A percentile compares a stretch with the other conserved stretches of the same genome.
phyloP scores from a whole-genome alignment of 139 green algal genomes.

The Chlorella ohadii region DNA sequence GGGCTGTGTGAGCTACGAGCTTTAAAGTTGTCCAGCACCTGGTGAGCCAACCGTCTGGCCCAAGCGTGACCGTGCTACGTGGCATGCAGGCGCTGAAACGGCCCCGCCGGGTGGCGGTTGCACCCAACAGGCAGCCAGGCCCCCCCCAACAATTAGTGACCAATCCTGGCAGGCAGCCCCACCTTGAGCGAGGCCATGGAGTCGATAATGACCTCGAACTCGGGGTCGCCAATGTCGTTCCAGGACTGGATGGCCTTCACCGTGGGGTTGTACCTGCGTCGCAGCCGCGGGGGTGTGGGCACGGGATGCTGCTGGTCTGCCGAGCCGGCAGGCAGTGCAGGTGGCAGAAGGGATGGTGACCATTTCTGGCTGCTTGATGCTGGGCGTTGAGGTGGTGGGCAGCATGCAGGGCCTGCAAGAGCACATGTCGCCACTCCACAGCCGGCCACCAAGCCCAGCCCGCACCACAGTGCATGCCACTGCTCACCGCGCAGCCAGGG shows the following conservation, averaged over 20 bases:
- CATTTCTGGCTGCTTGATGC: background rate
- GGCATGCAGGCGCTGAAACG: too few species aligned
- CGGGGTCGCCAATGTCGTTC: background rate
- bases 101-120: too few species aligned
- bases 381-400: background rate
- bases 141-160: too few species aligned
- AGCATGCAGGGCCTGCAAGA: background rate
- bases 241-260: background rate
- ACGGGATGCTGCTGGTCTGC: too few species aligned
- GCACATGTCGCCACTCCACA: background rate
- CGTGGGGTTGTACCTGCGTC: background rate
- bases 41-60: too few species aligned
- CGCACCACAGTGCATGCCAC: too few species aligned
- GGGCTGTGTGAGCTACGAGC: too few species aligned
- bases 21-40: too few species aligned
- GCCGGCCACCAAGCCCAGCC: background rate
- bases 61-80: too few species aligned
- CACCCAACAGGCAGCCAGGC: too few species aligned
- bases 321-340: too few species aligned
- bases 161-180: too few species aligned
- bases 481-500: background rate
- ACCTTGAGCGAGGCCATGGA: constrained; percentile 3
- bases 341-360: background rate
- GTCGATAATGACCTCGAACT: background rate
- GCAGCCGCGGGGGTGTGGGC: background rate